A percentile compares a stretch with the other conserved stretches of the same genome.
Evolutionary conservation across 805 yeast species (phyloP).

Genomic region (Naumovozyma castellii): DNA sequence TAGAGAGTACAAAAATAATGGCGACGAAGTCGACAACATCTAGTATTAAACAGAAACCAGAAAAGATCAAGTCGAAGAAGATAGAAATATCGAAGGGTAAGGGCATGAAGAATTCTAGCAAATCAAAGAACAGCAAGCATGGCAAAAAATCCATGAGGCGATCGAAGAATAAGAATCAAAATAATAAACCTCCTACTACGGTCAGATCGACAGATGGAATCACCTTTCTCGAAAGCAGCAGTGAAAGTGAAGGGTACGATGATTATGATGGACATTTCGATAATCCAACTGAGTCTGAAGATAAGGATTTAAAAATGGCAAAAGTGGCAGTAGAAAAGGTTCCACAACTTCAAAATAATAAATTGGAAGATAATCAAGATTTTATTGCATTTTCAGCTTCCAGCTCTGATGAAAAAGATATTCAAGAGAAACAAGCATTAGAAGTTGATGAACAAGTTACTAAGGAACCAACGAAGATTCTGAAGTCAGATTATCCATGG

Average conservation of each 20-base stretch:
- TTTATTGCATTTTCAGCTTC: slow-evolving; percentile 34
- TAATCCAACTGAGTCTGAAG: slow-evolving; percentile 13
- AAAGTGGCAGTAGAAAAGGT: not conserved
- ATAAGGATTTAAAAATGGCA: slow-evolving; percentile 1
- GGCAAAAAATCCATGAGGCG: slow-evolving; percentile 1
- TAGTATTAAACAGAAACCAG: not conserved
- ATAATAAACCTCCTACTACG: not conserved
- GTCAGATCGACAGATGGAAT: not conserved
- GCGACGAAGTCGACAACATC: not conserved
- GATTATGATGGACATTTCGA: slow-evolving; percentile 23
- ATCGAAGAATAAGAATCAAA: not conserved
- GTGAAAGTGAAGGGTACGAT: slow-evolving; percentile 16
- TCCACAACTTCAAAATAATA: not conserved
- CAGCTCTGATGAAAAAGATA: slow-evolving; percentile 16
- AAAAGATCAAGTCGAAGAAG: not conserved
- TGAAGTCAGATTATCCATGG: slow-evolving; percentile 50
- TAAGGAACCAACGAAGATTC: slow-evolving; percentile 2
- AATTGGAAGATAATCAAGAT: slow-evolving; percentile 28
- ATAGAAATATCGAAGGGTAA: not conserved
- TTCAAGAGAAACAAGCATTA: slow-evolving; percentile 2
- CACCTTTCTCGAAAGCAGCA: slow-evolving; percentile 3
- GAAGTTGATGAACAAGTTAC: not conserved
- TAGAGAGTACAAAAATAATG: not conserved
- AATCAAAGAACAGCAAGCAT: slow-evolving; percentile 1
- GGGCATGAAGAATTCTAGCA: not conserved